Evolutionary conservation across 2,329 filamentous ascomycete species (phyloP), one percentile per base, ranked within the genome.

Genomic region (Paracoccidioides brasiliensis): DNA sequence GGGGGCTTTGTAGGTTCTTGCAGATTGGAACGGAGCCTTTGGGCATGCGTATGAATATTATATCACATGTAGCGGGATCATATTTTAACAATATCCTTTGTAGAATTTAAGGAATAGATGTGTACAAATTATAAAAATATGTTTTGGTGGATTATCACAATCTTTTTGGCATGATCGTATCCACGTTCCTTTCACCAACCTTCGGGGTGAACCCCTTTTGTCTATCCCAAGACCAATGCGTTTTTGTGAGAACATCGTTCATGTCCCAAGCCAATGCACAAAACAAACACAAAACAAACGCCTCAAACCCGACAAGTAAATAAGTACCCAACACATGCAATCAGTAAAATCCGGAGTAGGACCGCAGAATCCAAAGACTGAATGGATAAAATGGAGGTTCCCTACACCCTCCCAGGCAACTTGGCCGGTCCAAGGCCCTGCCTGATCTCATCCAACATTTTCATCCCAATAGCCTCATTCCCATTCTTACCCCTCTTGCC

Each of bases 361-460:
- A 4, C 28, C 12, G 12, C 30, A 12, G 32, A 3, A 44, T 44
- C 7, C 37, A 37, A 50, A 14, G 6, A 50, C 6, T 10, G 6
- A 12, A 4, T 15, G n/a, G 10, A 37, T 50, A 8, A 48, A 33
- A 48, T 28, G 10, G 5, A 15, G 30, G 10, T 2, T 10, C 28
- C 15, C 12, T 41, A 54, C 45, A 64, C 69, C 55, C 62, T 66
- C 40, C 69, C 67, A 44, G 63, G 65, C 56, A 95, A 69, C 58
- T 82, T 81, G 35, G 90, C 86, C 32, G 87, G 86, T 0, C 91
- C 91, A 56, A 96, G 71, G 5, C 83, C 88, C 60, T 80, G 80
- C 54, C 93, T 79, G 53, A 98, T 85, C 72, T 97, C 91, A 61
- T 97, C 93, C 58, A 97, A 76, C 75, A 97, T 88, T 70, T 88